Evolutionary conservation across 1,284 basidiomycete genomes (phyloP).

Genomic region (Pseudozyma sp.): DNA sequence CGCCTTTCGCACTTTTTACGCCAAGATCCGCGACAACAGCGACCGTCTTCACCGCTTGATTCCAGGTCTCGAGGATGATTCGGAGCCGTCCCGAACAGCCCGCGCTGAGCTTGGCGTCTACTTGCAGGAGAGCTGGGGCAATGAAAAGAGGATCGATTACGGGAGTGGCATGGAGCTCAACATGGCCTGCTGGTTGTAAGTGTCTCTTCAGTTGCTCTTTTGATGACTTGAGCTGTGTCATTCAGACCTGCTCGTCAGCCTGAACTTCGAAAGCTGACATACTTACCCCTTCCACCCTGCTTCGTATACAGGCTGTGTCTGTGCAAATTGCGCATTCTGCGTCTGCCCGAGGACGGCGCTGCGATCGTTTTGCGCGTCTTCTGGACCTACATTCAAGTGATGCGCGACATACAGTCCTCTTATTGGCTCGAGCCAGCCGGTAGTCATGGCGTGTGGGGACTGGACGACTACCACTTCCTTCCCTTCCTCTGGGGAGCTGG

Average conservation of each 20-base stretch:
- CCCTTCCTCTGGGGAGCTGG: slow-evolving; percentile 91
- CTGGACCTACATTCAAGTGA: slow-evolving; percentile 77
- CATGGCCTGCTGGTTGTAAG: slow-evolving; percentile 95
- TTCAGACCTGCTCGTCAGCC: too few relatives aligned
- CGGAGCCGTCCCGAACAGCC: slow-evolving; percentile 23
- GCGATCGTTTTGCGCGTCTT: slow-evolving; percentile 87
- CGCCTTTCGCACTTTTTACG: slow-evolving; percentile 91
- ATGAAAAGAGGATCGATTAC: slow-evolving; percentile 91
- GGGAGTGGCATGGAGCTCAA: slow-evolving; percentile 99
- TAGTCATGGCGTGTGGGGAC: slow-evolving; percentile 96
- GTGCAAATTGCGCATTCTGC: slow-evolving; percentile 76
- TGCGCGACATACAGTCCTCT: slow-evolving; percentile 88
- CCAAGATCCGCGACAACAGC: slow-evolving; percentile 79
- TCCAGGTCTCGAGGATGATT: slow-evolving; percentile 67
- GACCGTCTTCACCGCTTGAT: slow-evolving; percentile 35
- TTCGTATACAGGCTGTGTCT: slow-evolving; percentile 74
- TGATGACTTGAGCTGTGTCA: too few relatives aligned
- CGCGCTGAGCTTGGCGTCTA: slow-evolving; percentile 74
- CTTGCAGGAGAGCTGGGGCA: slow-evolving; percentile 90
- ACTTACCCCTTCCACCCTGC: too few relatives aligned
- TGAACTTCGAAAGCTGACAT: too few relatives aligned
- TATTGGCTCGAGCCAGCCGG: slow-evolving; percentile 99
- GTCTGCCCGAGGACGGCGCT: slow-evolving; percentile 77
- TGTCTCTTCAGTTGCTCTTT: slow-evolving; percentile 31
- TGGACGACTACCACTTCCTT: slow-evolving; percentile 97